Percentiles rank a stretch among this genome's conserved stretches.
These are phyloP conservation scores for Boletus sensibilis DNA, from an alignment of 768 basidiomycete genomes.

Conservation along the genomic window DNA sequence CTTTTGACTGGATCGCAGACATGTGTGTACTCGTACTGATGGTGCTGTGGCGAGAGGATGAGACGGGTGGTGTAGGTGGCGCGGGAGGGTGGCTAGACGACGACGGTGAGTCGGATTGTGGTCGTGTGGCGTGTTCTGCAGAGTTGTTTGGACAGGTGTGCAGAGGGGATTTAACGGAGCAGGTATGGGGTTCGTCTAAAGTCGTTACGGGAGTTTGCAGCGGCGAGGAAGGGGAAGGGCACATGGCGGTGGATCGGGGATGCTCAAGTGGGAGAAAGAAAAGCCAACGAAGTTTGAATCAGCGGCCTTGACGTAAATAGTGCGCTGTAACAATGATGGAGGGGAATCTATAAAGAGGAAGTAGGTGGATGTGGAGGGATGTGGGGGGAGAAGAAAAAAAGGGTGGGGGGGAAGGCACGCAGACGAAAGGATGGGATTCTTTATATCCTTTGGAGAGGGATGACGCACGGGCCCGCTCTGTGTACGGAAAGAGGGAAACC, in stretches of 20 bases:
- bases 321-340: constrained; percentile 7
- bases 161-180: constrained; percentile 6
- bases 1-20: constrained; percentile 17
- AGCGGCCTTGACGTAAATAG: constrained; percentile 25
- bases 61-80: constrained; percentile 17
- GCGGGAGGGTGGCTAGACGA: constrained; percentile 20
- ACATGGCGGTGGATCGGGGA: constrained; percentile 31
- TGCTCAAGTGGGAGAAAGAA: constrained; percentile 13
- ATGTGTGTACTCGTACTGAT: constrained; percentile 16
- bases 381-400: constrained; percentile 10
- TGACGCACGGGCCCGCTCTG: constrained; percentile 31
- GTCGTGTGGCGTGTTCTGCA: constrained; percentile 4
- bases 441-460: constrained; percentile 25
- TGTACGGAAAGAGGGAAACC: constrained; percentile 22
- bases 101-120: constrained; percentile 7
- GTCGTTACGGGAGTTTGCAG: constrained; percentile 25
- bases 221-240: constrained; percentile 23
- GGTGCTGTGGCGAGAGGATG: constrained; percentile 9
- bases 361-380: constrained; percentile 21
- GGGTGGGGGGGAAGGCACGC: constrained; percentile 10
- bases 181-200: constrained; percentile 11
- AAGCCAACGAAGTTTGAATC: constrained; percentile 12
- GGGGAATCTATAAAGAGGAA: constrained; percentile 14
- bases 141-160: constrained; percentile 1
- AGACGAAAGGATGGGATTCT: constrained; percentile 10